Base-by-base conservation (phyloP, 2,329 filamentous ascomycete species). In the Teratosphaeria pseudoeucalypti region DNA sequence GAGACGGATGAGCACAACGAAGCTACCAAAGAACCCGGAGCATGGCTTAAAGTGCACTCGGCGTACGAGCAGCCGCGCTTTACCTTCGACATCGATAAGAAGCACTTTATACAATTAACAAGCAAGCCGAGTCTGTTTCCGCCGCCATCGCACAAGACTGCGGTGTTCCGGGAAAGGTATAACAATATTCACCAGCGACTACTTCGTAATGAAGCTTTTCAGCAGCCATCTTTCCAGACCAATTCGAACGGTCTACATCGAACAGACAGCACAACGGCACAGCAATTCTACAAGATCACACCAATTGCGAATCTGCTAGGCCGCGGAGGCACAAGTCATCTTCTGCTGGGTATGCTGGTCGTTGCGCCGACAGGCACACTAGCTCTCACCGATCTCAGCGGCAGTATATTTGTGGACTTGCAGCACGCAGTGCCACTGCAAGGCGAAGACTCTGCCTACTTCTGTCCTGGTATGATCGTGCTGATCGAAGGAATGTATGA, bases 401-500 rank as follows among this genome's bases (percentile, higher is more conserved):
- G 92, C 19, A 92, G 89, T 57, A 95, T 99, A 67, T 81, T 84
- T 2, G 79, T 99, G 1, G 91, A 97, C 66, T 76, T 97, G 11
- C 82, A 85, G 23, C 88, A 92, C 68, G 90, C 92, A 0, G 85
- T 86, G 26, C 85, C 88, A 14, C 87, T 96, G 58, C 92, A 92
- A 0, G 70, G 66, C n/a, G 57, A 66, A 23, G 86, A 90, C 61
- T 86, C 92, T 69, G 87, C 89, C 3, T 99, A 91, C 88, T 96
- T 96, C 70, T 85, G 87, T 5, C 92, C 94, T 0, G 95, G 95
- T 2, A 97, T 97, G 91, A 89, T 99, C 55, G 89, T 97, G 3
- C 81, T 99, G 0, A 85, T 96, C 0, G 94, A 99, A 68, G 94
- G 94, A 6, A 85, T 92, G n/a, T 99, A 99, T 70, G 91, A 96